phyloP scores from a whole-genome alignment of 257 asterid species.

The Knoxia roxburghii region DNA sequence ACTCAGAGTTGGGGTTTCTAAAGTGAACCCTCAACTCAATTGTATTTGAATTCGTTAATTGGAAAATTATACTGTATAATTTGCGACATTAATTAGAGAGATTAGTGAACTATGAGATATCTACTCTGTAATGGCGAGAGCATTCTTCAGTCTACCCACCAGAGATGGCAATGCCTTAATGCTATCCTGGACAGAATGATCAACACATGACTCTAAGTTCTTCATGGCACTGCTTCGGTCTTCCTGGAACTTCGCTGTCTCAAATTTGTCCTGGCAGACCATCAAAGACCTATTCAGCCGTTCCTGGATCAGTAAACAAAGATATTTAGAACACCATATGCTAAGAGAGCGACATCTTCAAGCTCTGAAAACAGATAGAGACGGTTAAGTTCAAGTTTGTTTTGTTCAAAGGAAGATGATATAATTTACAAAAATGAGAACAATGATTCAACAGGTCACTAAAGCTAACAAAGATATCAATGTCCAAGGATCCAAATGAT shows the following conservation, averaged over 20 bases:
- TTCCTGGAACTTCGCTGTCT: conserved; percentile 56
- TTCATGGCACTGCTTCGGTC: conserved; percentile 32
- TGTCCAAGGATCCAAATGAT: too few relatives aligned
- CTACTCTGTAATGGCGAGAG: conserved; percentile 40
- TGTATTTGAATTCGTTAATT: too few relatives aligned
- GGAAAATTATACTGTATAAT: too few relatives aligned
- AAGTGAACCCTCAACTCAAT: too few relatives aligned
- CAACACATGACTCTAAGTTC: conserved; percentile 73
- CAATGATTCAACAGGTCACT: too few relatives aligned
- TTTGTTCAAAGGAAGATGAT: too few relatives aligned
- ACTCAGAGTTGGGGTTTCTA: too few relatives aligned
- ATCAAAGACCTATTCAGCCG: conserved; percentile 55
- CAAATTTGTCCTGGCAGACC: conserved; percentile 90
- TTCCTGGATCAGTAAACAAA: conserved; percentile 44
- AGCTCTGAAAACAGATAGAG: background rate
- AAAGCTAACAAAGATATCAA: too few relatives aligned
- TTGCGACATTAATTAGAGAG: too few relatives aligned
- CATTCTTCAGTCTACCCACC: conserved; percentile 54
- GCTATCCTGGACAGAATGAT: conserved; percentile 55
- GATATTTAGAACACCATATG: conserved; percentile 9
- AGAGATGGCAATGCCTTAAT: conserved; percentile 59
- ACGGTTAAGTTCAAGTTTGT: background rate
- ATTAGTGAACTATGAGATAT: background rate
- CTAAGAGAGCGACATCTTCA: too few relatives aligned
- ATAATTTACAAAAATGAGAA: too few relatives aligned